These are phyloP conservation scores for Fistulina hepatica DNA, from an alignment of 1,284 basidiomycete species.

Conservation along the genomic window DNA sequence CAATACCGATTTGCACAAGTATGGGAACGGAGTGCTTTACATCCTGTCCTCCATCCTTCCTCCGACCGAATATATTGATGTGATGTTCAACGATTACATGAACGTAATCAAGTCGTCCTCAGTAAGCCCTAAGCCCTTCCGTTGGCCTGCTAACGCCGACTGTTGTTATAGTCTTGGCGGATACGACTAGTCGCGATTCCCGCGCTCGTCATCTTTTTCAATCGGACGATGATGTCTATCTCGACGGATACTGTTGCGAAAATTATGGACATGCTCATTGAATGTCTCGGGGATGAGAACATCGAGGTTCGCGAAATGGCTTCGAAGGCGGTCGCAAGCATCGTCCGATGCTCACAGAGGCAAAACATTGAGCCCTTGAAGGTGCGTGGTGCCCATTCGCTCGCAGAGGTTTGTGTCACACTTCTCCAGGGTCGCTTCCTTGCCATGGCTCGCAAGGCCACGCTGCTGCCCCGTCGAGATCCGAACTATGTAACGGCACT, in stretches of 20 bases:
- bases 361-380: constrained; percentile 80
- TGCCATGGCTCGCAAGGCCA: constrained; percentile 46
- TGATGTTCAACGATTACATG: constrained; percentile 50
- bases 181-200: constrained; percentile 66
- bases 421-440: constrained; percentile 53
- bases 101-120: constrained; percentile 58
- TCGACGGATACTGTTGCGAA: constrained; percentile 53
- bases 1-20: constrained; percentile 59
- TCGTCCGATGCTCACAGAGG: constrained; percentile 89
- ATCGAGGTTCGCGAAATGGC: constrained; percentile 92
- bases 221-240: constrained; percentile 73
- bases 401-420: constrained; percentile 6
- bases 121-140: constrained; percentile 28
- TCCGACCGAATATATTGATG: constrained; percentile 49
- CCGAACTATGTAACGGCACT: constrained; percentile 67
- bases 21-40: constrained; percentile 66
- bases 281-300: constrained; percentile 83
- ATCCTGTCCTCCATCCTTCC: constrained; percentile 61
- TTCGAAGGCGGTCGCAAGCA: constrained; percentile 81
- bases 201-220: constrained; percentile 76
- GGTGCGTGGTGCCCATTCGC: constrained; percentile 31
- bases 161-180: constrained; percentile 54
- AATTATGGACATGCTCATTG: constrained; percentile 72
- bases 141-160: constrained; percentile 8
- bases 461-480: constrained; percentile 62